Conservation (phyloP, 2,329 filamentous ascomycete species). For the Metarhizium anisopliae region DNA sequence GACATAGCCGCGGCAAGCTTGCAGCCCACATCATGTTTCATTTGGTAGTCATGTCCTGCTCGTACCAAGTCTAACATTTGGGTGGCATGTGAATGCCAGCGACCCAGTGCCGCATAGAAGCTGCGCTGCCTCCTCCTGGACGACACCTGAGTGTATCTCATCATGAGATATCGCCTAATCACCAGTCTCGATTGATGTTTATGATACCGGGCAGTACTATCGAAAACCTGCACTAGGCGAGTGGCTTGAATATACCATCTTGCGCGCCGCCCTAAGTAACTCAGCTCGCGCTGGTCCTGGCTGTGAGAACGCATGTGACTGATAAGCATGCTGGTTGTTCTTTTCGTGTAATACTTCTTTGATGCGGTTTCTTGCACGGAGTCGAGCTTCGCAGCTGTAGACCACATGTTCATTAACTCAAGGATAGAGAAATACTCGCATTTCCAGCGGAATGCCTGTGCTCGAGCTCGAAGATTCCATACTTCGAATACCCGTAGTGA, state of each 20-base stretch:
- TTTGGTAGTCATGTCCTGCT: constrained; percentile 9
- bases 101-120: constrained; percentile 22
- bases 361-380: not conserved
- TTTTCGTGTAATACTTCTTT: not conserved
- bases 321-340: not conserved
- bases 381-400: not conserved
- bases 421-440: constrained; percentile 21
- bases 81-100: constrained; percentile 17
- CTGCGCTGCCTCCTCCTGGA: constrained; percentile 22
- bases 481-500: constrained; percentile 14
- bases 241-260: constrained; percentile 23
- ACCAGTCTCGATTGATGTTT: constrained; percentile 18
- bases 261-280: constrained; percentile 16
- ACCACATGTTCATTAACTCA: constrained; percentile 21
- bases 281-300: constrained; percentile 8
- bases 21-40: constrained; percentile 7
- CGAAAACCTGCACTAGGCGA: constrained; percentile 17
- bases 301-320: not conserved
- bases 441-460: constrained; percentile 24
- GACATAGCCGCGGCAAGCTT: constrained; percentile 6
- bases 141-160: constrained; percentile 25
- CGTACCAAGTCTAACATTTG: constrained; percentile 8
- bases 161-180: constrained; percentile 24
- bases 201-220: constrained; percentile 15
- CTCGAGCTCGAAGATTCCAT: constrained; percentile 25